Conservation (phyloP, 2,329 filamentous ascomycete species). For the Alternaria ethzedia region DNA sequence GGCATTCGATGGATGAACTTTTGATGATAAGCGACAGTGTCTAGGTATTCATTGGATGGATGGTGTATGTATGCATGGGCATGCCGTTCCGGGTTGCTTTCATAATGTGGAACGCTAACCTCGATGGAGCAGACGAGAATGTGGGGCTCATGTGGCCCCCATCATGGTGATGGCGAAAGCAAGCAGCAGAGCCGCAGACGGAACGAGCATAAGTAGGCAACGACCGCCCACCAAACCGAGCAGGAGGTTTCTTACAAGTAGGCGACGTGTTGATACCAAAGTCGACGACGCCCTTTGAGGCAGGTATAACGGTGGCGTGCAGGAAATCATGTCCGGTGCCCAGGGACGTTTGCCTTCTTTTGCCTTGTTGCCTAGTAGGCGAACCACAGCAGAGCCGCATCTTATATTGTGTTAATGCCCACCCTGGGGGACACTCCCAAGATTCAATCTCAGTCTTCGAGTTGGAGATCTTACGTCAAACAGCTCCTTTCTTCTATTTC, state of each 20-base stretch:
- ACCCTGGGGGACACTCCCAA: not conserved
- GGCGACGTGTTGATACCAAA: not conserved
- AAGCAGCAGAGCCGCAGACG: not conserved
- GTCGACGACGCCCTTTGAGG: not conserved
- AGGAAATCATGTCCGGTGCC: not conserved
- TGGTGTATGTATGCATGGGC: not conserved
- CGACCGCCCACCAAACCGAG: not conserved
- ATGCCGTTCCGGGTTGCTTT: not conserved
- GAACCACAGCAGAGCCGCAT: not conserved
- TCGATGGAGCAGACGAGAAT: not conserved
- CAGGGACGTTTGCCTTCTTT: not conserved
- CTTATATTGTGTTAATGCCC: not conserved
- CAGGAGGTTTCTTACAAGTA: not conserved
- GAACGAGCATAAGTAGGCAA: not conserved
- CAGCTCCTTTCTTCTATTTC: not conserved
- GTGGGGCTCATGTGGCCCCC: not conserved
- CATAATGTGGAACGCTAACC: not conserved
- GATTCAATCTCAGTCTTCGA: not conserved
- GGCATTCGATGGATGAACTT: not conserved
- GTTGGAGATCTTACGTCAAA: not conserved
- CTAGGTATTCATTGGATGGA: not conserved
- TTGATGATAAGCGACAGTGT: not conserved
- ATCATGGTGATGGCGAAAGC: not conserved
- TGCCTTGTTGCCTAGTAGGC: slow-evolving; percentile 1
- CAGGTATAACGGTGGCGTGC: not conserved